These are phyloP conservation scores for Rhodocollybia butyracea DNA, from an alignment of 768 basidiomycete genomes.

Conservation along the genomic window DNA sequence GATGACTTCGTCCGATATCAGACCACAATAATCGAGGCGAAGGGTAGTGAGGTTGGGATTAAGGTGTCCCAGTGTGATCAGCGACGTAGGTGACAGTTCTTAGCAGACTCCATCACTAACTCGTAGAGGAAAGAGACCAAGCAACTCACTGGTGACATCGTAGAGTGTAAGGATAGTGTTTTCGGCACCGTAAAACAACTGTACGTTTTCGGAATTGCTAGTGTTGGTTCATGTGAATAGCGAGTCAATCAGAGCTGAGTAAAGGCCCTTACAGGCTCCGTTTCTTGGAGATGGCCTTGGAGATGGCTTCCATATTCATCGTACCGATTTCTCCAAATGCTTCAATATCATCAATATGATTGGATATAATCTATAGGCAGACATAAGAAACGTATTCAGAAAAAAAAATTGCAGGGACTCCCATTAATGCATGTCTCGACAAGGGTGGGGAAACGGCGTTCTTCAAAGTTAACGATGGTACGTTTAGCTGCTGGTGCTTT, in stretches of 20 bases:
- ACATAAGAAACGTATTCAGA: not conserved
- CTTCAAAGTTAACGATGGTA: constrained; percentile 66
- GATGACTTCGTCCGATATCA: constrained; percentile 63
- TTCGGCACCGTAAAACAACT: constrained; percentile 76
- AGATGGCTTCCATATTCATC: constrained; percentile 80
- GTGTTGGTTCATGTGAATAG: constrained; percentile 21
- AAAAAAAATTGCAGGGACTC: constrained; percentile 10
- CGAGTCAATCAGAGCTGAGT: constrained; percentile 5
- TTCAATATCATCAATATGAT: constrained; percentile 86
- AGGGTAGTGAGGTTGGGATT: constrained; percentile 83
- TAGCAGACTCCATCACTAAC: not conserved
- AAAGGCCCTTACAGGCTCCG: constrained; percentile 65
- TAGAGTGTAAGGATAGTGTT: constrained; percentile 72
- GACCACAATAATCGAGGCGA: constrained; percentile 84
- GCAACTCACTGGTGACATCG: constrained; percentile 83
- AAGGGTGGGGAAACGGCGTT: constrained; percentile 64
- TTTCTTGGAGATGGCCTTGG: constrained; percentile 78
- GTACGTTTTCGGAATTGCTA: constrained; percentile 72
- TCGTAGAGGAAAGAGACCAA: not conserved
- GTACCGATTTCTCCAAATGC: constrained; percentile 84
- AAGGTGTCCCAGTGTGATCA: constrained; percentile 68
- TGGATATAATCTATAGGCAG: constrained; percentile 63
- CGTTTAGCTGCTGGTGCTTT: constrained; percentile 65
- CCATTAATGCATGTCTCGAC: constrained; percentile 83
- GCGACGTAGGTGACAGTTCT: constrained; percentile 70